Percentiles rank a stretch among this genome's conserved stretches.
These are phyloP conservation scores for Stramenopiles sp. DNA, from an alignment of 352 stramenopile species.

Conservation along the genomic window DNA sequence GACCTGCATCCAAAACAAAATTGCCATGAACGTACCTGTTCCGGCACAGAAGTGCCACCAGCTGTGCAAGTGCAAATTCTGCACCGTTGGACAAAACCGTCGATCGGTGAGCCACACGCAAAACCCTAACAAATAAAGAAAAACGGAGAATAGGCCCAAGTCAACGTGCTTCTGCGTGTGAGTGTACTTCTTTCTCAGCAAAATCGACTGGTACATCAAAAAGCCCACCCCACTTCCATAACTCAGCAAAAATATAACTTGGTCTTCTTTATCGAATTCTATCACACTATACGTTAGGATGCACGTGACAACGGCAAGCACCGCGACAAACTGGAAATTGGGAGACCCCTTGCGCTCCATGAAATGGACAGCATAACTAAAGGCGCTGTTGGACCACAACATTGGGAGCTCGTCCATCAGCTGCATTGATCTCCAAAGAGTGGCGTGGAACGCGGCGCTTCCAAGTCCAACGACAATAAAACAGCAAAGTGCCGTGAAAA, in stretches of 20 bases:
- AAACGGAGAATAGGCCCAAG: background rate
- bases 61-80: background rate
- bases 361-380: background rate
- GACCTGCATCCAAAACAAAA: background rate
- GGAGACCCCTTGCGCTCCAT: background rate
- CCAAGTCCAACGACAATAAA: slow-evolving; percentile 53
- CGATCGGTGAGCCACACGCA: background rate
- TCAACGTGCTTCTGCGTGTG: background rate
- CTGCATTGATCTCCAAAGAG: slow-evolving; percentile 24
- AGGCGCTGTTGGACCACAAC: background rate
- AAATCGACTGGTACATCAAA: background rate
- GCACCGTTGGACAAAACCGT: background rate
- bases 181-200: background rate
- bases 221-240: background rate
- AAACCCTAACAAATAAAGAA: background rate
- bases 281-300: background rate
- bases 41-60: background rate
- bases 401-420: background rate
- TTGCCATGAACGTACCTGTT: background rate
- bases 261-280: background rate
- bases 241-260: background rate
- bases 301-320: background rate
- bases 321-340: background rate
- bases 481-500: slow-evolving; percentile 43
- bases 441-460: slow-evolving; percentile 57